Conservation (phyloP, 805 yeast species). For the Candida incommunis region DNA sequence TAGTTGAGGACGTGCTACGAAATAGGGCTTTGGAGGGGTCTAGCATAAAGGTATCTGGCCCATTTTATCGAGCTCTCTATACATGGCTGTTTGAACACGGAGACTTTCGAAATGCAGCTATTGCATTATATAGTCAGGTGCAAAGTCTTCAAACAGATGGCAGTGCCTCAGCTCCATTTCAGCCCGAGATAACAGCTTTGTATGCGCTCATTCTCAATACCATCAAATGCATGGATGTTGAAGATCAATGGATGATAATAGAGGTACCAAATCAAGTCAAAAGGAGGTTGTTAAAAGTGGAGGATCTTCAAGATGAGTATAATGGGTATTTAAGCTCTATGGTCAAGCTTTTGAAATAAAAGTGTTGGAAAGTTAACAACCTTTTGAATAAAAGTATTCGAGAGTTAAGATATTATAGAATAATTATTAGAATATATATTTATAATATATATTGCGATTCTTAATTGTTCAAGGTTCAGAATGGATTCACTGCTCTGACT, state of each 20-base stretch:
- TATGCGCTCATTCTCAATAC: background rate
- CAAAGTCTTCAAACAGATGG: background rate
- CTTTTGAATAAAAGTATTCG: too few species aligned
- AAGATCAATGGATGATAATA: background rate
- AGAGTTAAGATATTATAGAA: too few species aligned
- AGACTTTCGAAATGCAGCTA: background rate
- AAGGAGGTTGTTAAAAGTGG: background rate
- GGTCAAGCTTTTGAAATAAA: background rate
- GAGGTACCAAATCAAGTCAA: background rate
- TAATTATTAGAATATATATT: background rate
- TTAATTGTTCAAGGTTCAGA: constrained; percentile 19
- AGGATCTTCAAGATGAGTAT: background rate
- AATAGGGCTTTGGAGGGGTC: background rate
- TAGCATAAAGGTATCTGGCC: background rate
- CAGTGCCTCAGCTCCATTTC: background rate
- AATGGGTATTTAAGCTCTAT: background rate
- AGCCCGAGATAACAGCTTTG: background rate
- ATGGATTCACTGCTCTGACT: constrained; percentile 84
- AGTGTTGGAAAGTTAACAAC: too few species aligned
- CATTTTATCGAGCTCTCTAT: background rate
- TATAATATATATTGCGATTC: too few species aligned
- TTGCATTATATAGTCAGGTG: background rate
- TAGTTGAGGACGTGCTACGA: background rate
- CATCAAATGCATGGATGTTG: background rate
- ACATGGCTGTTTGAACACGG: background rate